Base-by-base conservation (phyloP, 2,329 filamentous ascomycete genomes). In the Pseudogymnoascus sp. region DNA sequence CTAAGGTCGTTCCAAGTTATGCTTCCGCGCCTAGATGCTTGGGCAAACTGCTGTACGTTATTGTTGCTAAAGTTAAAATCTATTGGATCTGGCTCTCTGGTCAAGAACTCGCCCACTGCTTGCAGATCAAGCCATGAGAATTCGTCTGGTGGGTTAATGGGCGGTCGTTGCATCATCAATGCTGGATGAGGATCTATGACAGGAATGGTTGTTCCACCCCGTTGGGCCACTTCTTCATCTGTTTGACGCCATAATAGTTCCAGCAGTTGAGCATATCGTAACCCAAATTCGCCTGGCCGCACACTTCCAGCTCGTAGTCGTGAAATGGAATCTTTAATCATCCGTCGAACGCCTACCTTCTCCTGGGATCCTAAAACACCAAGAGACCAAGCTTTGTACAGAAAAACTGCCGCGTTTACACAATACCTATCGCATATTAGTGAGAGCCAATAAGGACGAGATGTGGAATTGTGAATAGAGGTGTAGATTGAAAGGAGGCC, bases 371-470 rank as follows among this genome's bases (percentile, higher is more conserved):
- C 77, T 69, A 87, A 80, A 33, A 84, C 82, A 4, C 83, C 83
- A 12, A 84, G 84, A 1, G 82, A 80, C 37, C 82, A 78, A 5
- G 81, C 82, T 74, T 87, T 87, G 75, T 86, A 87, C 4, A 87
- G 70, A 65, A 87, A 87, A 1, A 86, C 83, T 1, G 84, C 84
- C 0, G 82, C 82, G 69, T 87, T 87, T 25, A 87, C 86, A 35
- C 78, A 75, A 64, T 80, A 75, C 61, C 73, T 76, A 60, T 45
- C 40, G 21, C 21, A 45, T 45, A 45, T 45, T 45, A 45, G 40
- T 2, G 12, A 45, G 10, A 4, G 18, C 10, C 18, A 25, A 27
- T 12, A 45, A 13, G 21, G 40, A 45, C 21, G 18, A 63, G 27
- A 15, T 31, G 39, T 63, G 70, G 40, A 69, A 66, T 48, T 59